phyloP scores from a whole-genome alignment of 306 rosid genomes.

The Rosa chinensis region DNA sequence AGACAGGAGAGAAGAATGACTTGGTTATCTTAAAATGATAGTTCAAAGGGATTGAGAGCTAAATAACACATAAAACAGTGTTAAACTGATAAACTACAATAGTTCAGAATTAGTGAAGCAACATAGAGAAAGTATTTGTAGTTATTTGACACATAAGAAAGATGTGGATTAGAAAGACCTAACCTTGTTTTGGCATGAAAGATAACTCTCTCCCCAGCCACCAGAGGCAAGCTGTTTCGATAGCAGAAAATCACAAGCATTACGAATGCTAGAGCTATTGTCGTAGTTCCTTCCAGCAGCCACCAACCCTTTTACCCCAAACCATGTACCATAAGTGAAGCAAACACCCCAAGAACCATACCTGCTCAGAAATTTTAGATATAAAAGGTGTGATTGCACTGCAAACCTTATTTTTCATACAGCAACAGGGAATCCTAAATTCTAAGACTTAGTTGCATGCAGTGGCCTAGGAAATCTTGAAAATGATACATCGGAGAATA shows the following conservation, averaged over 20 bases:
- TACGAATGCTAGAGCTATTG: conserved; percentile 52
- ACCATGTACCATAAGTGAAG: conserved; percentile 85
- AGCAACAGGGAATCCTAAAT: not conserved
- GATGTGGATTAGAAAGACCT: conserved; percentile 11
- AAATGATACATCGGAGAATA: conserved; percentile 5
- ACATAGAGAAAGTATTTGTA: not conserved
- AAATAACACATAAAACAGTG: not conserved
- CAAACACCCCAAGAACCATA: conserved; percentile 95
- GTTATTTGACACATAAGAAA: not conserved
- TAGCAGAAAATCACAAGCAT: conserved; percentile 76
- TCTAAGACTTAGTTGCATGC: conserved; percentile 17
- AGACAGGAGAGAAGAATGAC: not conserved
- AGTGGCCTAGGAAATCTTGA: conserved; percentile 1
- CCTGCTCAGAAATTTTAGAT: conserved; percentile 52
- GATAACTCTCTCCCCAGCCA: conserved; percentile 93
- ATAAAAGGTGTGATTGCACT: conserved; percentile 22
- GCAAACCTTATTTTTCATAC: conserved; percentile 16
- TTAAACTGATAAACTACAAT: not conserved
- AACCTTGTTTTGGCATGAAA: conserved; percentile 87
- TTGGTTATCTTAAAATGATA: not conserved
- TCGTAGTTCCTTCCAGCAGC: conserved; percentile 71
- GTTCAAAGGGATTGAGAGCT: not conserved
- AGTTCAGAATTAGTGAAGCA: not conserved
- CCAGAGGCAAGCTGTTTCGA: conserved; percentile 79
- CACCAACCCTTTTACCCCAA: conserved; percentile 71